Evolutionary conservation across 1,284 basidiomycete species (phyloP), one percentile per base, ranked within the genome.

Genomic region (Tausonia pullulans): DNA sequence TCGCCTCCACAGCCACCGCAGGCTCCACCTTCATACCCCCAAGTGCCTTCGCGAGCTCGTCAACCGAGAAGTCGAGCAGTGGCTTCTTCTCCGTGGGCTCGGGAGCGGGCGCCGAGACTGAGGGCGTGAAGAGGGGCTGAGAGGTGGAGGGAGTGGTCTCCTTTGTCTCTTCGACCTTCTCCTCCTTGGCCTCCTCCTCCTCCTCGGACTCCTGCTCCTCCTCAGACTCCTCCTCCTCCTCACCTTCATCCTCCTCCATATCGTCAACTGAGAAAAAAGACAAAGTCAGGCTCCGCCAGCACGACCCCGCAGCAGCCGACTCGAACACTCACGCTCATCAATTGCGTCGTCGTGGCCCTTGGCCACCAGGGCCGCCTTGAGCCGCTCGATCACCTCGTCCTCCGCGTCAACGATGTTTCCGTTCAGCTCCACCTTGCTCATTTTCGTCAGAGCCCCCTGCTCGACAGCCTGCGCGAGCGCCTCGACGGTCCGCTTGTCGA

Each of bases 381-480:
- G 75, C 64, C 82, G 80, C 66, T 83, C 82, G 50, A 92, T 77
- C 71, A 83, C 81, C 68, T 87, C 87, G 67, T 89, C 88, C 63
- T 92, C 88, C 58, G 88, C 86, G 52, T 89, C 87, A 49, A 83
- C 82, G 53, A 90, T 86, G 73, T 97, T 96, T 76, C 89, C 90
- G 73, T 93, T 91, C 66, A 96, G 72, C 75, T 95, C 92, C 64
- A 96, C 75, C 61, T 75, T 78, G 72, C 78, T 85, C 65, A 95
- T 75, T 58, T 76, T 76, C 62, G 76, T 77, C 27, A 27, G 27
- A 65, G 88, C 78, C 67, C 84, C 82, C 61, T 81, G 77, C 3
- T 80, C 78, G 67, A 96, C 83, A 3, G 83, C 84, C 50, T 81
- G 76, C 1, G 86, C 83, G 49, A 97, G 79, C 5, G 88, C 73